Evolutionary conservation across 306 rosid genomes (phyloP).

Genomic region (Castanopsis chinensis): DNA sequence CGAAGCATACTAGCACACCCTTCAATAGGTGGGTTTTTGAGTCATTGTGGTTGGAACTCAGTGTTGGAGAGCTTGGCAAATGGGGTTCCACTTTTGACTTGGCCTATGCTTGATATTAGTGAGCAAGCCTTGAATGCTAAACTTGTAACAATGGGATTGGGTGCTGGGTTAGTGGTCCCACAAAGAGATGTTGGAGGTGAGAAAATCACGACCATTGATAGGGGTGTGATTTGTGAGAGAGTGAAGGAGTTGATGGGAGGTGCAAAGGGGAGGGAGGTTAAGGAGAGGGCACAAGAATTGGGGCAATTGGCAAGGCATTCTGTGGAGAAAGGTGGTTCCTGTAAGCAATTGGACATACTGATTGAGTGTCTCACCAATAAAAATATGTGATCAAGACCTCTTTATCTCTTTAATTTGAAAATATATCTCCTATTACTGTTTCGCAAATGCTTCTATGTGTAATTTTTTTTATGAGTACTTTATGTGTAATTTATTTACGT

Average conservation of each 20-base stretch:
- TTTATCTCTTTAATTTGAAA: too few relatives aligned
- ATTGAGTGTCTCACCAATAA: background rate
- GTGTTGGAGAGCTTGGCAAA: slow-evolving; percentile 18
- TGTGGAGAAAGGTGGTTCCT: slow-evolving; percentile 15
- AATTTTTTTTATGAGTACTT: too few relatives aligned
- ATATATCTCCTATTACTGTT: too few relatives aligned
- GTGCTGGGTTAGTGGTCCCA: background rate
- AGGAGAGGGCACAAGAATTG: slow-evolving; percentile 16
- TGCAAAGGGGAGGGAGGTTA: slow-evolving; percentile 10
- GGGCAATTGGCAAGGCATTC: slow-evolving; percentile 14
- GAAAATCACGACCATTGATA: background rate
- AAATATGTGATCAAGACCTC: background rate
- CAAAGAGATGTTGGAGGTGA: background rate
- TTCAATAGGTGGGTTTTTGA: slow-evolving; percentile 14
- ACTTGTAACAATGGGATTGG: background rate
- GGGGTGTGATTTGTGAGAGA: slow-evolving; percentile 14
- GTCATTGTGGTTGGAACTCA: slow-evolving; percentile 41
- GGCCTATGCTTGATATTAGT: slow-evolving; percentile 25
- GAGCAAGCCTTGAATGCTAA: slow-evolving; percentile 34
- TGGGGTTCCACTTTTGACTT: slow-evolving; percentile 29
- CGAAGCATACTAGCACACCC: slow-evolving; percentile 16
- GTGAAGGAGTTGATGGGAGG: slow-evolving; percentile 31
- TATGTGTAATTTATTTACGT: too few relatives aligned
- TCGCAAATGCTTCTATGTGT: too few relatives aligned
- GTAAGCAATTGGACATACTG: background rate